A percentile compares a stretch with the other conserved stretches of the same genome.
phyloP scores from a whole-genome alignment of 257 asterid species.

The Cruciata laevipes region DNA sequence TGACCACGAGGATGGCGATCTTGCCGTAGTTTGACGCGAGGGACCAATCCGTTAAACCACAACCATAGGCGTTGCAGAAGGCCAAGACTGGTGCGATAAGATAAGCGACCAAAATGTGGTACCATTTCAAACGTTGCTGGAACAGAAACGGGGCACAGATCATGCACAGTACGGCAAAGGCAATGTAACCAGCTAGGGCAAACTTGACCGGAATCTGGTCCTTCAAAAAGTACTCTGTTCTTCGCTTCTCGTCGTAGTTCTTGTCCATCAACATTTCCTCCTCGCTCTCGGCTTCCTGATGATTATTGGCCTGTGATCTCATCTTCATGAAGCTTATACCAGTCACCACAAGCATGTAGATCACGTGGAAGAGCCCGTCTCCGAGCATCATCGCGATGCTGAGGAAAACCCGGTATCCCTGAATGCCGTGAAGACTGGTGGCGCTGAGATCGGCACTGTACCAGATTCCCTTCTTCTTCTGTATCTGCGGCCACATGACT shows the following conservation, averaged over 20 bases:
- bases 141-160: constrained; percentile 35
- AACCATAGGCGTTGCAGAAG: constrained; percentile 70
- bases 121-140: constrained; percentile 46
- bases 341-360: constrained; percentile 37
- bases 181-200: constrained; percentile 39
- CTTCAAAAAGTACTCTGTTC: constrained; percentile 40
- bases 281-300: not conserved
- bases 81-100: constrained; percentile 46
- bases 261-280: not conserved
- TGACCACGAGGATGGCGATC: constrained; percentile 47
- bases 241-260: constrained; percentile 28
- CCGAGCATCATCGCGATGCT: constrained; percentile 65
- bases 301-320: not conserved
- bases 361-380: constrained; percentile 64
- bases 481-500: constrained; percentile 50
- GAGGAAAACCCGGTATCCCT: constrained; percentile 48
- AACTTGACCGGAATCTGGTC: constrained; percentile 38
- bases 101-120: constrained; percentile 41
- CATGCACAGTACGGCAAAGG: constrained; percentile 31
- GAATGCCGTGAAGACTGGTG: constrained; percentile 54
- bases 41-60: constrained; percentile 71
- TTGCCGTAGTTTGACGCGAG: constrained; percentile 71
- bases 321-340: constrained; percentile 13
- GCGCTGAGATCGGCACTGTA: constrained; percentile 25
- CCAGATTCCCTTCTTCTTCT: constrained; percentile 52